Base-by-base conservation (phyloP, 441 rosid genomes). In the Eugenia klotzschiana region DNA sequence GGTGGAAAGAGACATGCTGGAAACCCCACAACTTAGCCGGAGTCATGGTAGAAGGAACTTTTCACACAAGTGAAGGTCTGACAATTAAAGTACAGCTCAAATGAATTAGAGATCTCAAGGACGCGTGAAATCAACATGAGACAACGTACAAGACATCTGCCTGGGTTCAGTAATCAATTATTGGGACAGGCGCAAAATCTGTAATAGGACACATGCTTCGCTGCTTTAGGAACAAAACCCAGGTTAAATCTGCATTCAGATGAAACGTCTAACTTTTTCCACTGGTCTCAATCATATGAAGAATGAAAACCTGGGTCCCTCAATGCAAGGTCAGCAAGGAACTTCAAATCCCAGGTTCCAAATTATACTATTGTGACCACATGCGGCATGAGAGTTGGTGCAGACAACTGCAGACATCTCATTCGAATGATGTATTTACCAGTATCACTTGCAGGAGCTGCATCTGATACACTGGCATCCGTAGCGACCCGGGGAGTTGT, bases 401-500 rank as follows among this genome's bases (percentile, higher is more conserved):
- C 54, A 51, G 23, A 54, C 14, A 13, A 80, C 54, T 80, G 43
- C 10, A 80, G 81, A 80, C 10, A 80, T 29, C 37, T 50, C 56
- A 20, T 15, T 51, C 3, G 50, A 79, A 60, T 33, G 56, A 55
- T 50, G 41, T 26, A 56, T 83, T 80, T 90, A 94, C 98, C 98
- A 5, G 88, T 50, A 84, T 91, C 91, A 81, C 33, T 82, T 74
- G 84, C 84, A 22, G 86, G 88, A 81, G 95, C 90, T 83, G 89
- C 82, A 87, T 85, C 84, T 80, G 89, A 51, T 40, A 80, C 53
- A 56, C 56, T 84, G 56, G 77, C 83, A 79, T 83, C 89, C 87
- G 80, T 20, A 25, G 57, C 26, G 77, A 90, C 91, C 86, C 88
- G 92, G 83, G 99, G 96, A 82, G 93, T 96, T 79, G 93, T 87